Base-by-base conservation (phyloP, 768 basidiomycete genomes). In the Ramaria sp. region DNA sequence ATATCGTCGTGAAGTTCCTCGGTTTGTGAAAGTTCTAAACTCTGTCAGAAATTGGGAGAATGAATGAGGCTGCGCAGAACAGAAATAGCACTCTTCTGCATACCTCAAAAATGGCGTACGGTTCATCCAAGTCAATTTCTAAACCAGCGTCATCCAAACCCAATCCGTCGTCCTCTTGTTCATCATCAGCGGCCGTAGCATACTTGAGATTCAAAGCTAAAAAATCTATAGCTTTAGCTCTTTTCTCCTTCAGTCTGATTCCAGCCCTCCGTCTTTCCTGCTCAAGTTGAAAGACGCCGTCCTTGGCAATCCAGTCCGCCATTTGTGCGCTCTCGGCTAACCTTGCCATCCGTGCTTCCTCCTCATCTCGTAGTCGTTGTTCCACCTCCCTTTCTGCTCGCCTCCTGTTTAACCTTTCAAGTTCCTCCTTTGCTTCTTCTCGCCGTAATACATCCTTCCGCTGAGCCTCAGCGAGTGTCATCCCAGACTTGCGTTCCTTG, bases 221-320 rank as follows among this genome's bases (percentile, higher is more conserved):
- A 71, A 95, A 98, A 68, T 99, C 96, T 63, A 99, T 85, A n/a
- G 96, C 96, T 67, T 98, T 98, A 1, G 96, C 96, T 53, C 96
- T 75, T 70, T 94, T 93, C 72, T 98, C 96, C 67, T 89, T 86
- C 65, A 98, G 86, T 52, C 96, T 81, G 65, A 99, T 98, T 53
- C 89, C 84, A 22, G 96, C 96, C 61, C 96, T 79, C 62, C 78
- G 75, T 58, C 89, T 79, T 63, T 96, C 91, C 70, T 99, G 96
- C 59, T 96, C 91, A 50, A 99, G 78, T 68, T 97, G 92, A 69
- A 98, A 99, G 61, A 92, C 91, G 49, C 91, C 95, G 64, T 99
- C 96, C 71, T 94, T 94, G 38, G 90, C 83, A 60, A 97, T 76
- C 96, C 96, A 99, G 58, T 96, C 93, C 5, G 91, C 88, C 94